Percentiles rank a stretch among this genome's conserved stretches.
phyloP scores from a whole-genome alignment of 192 early-diverging fungal genomes.

The Diversispora eburnea region DNA sequence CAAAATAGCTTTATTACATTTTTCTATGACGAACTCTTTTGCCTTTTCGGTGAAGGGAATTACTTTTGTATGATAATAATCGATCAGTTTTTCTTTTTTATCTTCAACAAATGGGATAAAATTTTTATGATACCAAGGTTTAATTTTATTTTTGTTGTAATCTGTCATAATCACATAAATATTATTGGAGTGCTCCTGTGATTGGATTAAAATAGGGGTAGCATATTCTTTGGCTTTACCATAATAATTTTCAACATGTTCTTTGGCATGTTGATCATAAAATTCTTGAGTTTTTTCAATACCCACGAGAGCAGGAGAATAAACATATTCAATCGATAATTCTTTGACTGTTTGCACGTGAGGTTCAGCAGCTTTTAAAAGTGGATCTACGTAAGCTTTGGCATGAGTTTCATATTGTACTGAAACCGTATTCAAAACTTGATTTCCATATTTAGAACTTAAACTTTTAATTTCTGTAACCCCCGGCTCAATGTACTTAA shows the following conservation, averaged over 20 bases:
- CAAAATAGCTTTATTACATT: not conserved
- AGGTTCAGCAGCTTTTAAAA: not conserved
- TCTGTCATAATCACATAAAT: not conserved
- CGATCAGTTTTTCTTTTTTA: not conserved
- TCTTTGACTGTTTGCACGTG: not conserved
- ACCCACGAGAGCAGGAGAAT: not conserved
- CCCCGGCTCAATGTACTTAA: slow-evolving; percentile 12
- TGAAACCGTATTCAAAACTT: not conserved
- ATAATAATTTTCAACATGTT: slow-evolving; percentile 12
- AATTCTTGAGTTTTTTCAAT: not conserved
- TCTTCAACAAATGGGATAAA: not conserved
- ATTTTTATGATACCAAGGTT: not conserved
- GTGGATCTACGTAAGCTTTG: not conserved
- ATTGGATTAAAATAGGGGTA: not conserved
- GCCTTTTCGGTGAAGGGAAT: not conserved
- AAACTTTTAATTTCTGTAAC: not conserved
- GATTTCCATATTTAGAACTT: not conserved
- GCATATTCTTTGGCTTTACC: not conserved
- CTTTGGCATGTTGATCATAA: slow-evolving; percentile 16
- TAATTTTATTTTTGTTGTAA: not conserved
- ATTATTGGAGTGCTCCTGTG: not conserved
- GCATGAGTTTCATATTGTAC: slow-evolving; percentile 6
- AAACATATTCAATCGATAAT: slow-evolving; percentile 7
- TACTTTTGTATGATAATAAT: not conserved
- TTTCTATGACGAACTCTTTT: not conserved